These are phyloP conservation scores for Diplodia intermedia DNA, from an alignment of 2,329 filamentous ascomycete genomes.

Conservation along the genomic window DNA sequence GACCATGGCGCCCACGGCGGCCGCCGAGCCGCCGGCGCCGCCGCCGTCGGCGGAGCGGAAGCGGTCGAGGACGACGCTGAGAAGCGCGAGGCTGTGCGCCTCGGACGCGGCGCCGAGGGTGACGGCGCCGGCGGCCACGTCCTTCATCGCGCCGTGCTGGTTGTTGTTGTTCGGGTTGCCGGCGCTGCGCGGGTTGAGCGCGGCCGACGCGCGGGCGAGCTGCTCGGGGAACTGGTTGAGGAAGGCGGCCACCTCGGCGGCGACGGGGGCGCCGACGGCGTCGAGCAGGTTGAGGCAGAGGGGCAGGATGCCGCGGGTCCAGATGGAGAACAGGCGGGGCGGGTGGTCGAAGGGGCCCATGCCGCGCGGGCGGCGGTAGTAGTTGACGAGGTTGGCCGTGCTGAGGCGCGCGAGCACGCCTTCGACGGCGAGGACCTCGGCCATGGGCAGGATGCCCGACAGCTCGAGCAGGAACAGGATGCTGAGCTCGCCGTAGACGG, in stretches of 20 bases:
- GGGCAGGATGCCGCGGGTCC: conserved; percentile 86
- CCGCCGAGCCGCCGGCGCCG: too few species aligned
- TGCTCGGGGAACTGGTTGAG: conserved; percentile 88
- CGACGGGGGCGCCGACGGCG: conserved; percentile 79
- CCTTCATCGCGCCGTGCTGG: conserved; percentile 43
- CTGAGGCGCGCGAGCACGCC: conserved; percentile 80
- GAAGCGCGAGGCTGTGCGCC: conserved; percentile 77
- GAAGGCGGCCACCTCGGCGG: conserved; percentile 83
- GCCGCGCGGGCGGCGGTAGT: conserved; percentile 71
- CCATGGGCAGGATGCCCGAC: conserved; percentile 78
- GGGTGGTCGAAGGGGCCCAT: conserved; percentile 82
- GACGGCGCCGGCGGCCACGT: conserved; percentile 65
- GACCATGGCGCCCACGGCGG: conserved; percentile 49
- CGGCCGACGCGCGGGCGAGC: conserved; percentile 72
- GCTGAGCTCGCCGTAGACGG: conserved; percentile 91
- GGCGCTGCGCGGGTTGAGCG: conserved; percentile 67
- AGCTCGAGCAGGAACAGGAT: conserved; percentile 87
- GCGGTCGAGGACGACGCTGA: conserved; percentile 73
- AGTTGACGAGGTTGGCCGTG: conserved; percentile 77
- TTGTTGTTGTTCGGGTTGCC: background rate
- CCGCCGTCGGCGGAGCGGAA: conserved; percentile 65
- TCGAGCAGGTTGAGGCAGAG: conserved; percentile 87
- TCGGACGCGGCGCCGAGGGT: conserved; percentile 78
- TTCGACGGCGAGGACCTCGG: conserved; percentile 89
- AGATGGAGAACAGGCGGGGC: conserved; percentile 82